Evolutionary conservation across 2,329 filamentous ascomycete genomes (phyloP).

Genomic region (Dactylellina parvicollis): DNA sequence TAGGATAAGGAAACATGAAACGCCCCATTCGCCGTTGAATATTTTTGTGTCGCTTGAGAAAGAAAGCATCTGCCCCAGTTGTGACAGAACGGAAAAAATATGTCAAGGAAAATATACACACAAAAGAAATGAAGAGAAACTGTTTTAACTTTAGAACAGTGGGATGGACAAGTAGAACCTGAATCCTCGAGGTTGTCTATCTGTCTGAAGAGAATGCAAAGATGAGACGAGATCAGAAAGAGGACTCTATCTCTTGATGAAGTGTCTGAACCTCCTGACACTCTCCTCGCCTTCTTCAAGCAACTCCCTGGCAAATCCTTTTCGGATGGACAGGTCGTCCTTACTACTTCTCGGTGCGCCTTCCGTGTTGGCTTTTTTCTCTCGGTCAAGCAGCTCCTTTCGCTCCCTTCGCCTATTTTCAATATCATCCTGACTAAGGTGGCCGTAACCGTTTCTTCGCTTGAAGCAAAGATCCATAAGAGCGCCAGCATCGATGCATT

Average conservation of each 20-base stretch:
- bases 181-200: background rate
- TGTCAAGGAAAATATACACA: slow-evolving; percentile 26
- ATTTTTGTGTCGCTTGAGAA: slow-evolving; percentile 37
- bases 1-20: slow-evolving; percentile 14
- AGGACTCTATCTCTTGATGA: slow-evolving; percentile 50
- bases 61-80: slow-evolving; percentile 5
- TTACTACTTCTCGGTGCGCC: slow-evolving; percentile 53
- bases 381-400: slow-evolving; percentile 63
- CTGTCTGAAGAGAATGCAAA: background rate
- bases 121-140: slow-evolving; percentile 41
- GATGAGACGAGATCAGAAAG: no score
- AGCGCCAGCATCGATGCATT: slow-evolving; percentile 80
- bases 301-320: slow-evolving; percentile 56
- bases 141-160: background rate
- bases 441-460: slow-evolving; percentile 80
- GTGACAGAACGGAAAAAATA: slow-evolving; percentile 39
- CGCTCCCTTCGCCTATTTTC: slow-evolving; percentile 78
- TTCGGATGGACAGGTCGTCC: slow-evolving; percentile 56
- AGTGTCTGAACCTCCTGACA: slow-evolving; percentile 48
- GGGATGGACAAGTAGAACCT: background rate
- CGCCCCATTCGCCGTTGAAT: slow-evolving; percentile 30
- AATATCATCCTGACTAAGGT: slow-evolving; percentile 82
- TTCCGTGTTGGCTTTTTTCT: slow-evolving; percentile 51
- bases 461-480: slow-evolving; percentile 86
- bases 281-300: slow-evolving; percentile 50